Percentiles rank a stretch among this genome's conserved stretches.
Conservation (phyloP, 306 rosid genomes). For the Medicago truncatula region MtrunA17r5.0-ANR NC_053045.1:8454001-8454500, state of each 20-base stretch:
- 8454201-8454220: constrained; percentile 89
- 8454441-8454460: background rate
- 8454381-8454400: background rate
- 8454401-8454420: background rate
- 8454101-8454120: constrained; percentile 10
- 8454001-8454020: background rate
- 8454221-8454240: constrained; percentile 82
- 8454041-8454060: background rate
- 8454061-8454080: constrained; percentile 19
- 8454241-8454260: constrained; percentile 75
- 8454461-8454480: background rate
- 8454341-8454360: constrained; percentile 28
- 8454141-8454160: background rate
- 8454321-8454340: constrained; percentile 97
- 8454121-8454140: constrained; percentile 1
- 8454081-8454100: background rate
- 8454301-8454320: constrained; percentile 88
- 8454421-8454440: background rate
- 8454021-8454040: constrained; percentile 15
- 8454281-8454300: constrained; percentile 74
- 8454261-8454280: constrained; percentile 61
- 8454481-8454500: constrained; percentile 67
- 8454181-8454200: constrained; percentile 89
- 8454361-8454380: background rate
- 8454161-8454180: constrained; percentile 92